These are phyloP conservation scores for Phaseolus lunatus DNA, from an alignment of 306 rosid species.

Conservation along the genomic window DNA sequence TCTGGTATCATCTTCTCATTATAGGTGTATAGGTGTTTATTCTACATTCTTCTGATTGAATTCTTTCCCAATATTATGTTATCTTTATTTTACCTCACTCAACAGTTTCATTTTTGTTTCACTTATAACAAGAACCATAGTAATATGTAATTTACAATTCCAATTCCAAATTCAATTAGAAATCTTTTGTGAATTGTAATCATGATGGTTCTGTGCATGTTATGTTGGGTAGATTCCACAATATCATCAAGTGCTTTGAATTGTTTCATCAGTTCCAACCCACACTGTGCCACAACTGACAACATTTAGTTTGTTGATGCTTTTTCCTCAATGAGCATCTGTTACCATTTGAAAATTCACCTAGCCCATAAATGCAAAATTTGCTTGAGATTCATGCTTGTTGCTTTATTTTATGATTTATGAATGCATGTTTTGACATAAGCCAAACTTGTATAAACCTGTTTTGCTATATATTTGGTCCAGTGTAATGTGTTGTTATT, in stretches of 20 bases:
- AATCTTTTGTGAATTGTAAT: neutral
- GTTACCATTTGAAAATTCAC: neutral
- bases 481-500: neutral
- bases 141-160: neutral
- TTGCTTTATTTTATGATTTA: neutral
- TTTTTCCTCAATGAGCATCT: neutral
- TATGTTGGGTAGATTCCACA: slow-evolving; percentile 4
- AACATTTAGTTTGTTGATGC: neutral
- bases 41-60: neutral
- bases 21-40: slow-evolving; percentile 2
- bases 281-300: neutral
- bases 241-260: neutral
- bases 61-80: neutral
- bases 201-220: neutral
- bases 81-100: neutral
- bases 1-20: neutral
- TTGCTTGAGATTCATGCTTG: neutral
- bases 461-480: neutral
- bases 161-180: neutral
- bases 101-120: neutral
- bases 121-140: neutral
- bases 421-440: neutral
- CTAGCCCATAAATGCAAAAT: neutral
- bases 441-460: neutral
- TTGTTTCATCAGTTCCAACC: neutral